Evolutionary conservation across 2,329 filamentous ascomycete genomes (phyloP), one percentile per base, ranked within the genome.

Genomic region (Aspergillus sp.): DNA sequence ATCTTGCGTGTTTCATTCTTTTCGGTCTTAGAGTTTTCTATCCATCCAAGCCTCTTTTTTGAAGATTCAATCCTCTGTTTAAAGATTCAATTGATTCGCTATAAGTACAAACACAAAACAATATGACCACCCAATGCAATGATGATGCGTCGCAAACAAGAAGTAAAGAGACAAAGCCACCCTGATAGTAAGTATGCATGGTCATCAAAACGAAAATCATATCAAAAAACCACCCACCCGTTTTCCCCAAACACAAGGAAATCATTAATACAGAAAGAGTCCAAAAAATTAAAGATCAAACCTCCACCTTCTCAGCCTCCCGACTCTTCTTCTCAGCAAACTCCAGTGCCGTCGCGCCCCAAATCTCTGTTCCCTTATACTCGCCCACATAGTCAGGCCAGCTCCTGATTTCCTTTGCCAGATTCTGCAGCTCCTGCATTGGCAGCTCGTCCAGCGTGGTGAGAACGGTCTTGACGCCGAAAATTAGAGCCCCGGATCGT

Each of bases 391-490:
- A 67, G 3, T 70, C 66, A 5, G 72, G 71, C 73, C 73, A 75
- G 20, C 66, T 73, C 35, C 60, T 59, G 44, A 75, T 66, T 47
- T 74, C 71, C n/a, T 60, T 70, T 5, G 62, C 68, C 20, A 76
- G 57, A 38, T 70, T 71, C 25, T 62, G 57, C 32, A 73, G 51
- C 52, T 75, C 72, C 17, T 68, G 60, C 45, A 65, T 63, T 0
- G 65, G 63, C 4, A 75, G 57, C 43, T 74, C 66, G 3, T 66
- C 61, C 5, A 76, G 53, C 0, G 63, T 63, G 2, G 69, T 66
- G 43, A 78, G 59, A 7, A 67, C 69, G 0, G 76, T 78, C 50
- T 73, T 72, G 7, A 77, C 75, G 0, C 73, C 73, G 52, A 79
- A 77, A 3, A 79, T 62, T 1, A 79, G 67, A 0, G 74, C 69